Evolutionary conservation across 73 alveolate genomes (phyloP).

Genomic region (Uronychia binucleata): DNA sequence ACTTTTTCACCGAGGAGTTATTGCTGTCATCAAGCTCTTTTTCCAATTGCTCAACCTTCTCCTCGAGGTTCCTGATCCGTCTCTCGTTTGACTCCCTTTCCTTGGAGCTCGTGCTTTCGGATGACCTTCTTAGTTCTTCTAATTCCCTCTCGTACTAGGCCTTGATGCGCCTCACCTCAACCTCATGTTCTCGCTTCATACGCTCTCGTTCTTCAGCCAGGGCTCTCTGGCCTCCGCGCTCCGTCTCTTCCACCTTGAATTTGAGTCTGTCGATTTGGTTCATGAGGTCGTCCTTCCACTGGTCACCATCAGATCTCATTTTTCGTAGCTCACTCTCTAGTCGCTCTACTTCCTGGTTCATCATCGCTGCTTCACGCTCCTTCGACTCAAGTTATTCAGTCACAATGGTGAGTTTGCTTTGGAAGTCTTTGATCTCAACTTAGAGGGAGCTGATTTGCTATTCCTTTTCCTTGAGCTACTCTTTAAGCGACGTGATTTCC

Average conservation of each 20-base stretch:
- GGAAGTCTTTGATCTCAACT: neutral
- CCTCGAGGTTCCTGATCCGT: conserved; percentile 27
- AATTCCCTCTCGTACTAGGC: conserved; percentile 32
- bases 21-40: neutral
- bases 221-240: neutral
- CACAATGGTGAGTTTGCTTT: neutral
- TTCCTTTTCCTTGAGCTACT: neutral
- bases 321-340: neutral
- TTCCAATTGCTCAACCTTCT: conserved; percentile 25
- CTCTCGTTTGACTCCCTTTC: conserved; percentile 8
- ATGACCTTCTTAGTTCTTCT: conserved; percentile 15
- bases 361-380: conserved; percentile 4
- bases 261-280: conserved; percentile 44
- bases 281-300: neutral
- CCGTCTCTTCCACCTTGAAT: conserved; percentile 13
- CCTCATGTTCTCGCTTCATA: conserved; percentile 17
- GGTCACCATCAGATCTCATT: neutral
- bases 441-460: neutral
- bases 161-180: conserved; percentile 13
- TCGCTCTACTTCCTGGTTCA: conserved; percentile 2
- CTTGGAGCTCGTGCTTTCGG: conserved; percentile 13
- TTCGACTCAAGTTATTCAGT: neutral
- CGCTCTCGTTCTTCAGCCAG: conserved; percentile 21
- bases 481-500: conserved; percentile 52
- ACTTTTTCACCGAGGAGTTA: neutral